Evolutionary conservation across 108 stramenopile genomes (phyloP), one percentile per base, ranked within the genome.

Genomic region (Cyclotella baltica): DNA sequence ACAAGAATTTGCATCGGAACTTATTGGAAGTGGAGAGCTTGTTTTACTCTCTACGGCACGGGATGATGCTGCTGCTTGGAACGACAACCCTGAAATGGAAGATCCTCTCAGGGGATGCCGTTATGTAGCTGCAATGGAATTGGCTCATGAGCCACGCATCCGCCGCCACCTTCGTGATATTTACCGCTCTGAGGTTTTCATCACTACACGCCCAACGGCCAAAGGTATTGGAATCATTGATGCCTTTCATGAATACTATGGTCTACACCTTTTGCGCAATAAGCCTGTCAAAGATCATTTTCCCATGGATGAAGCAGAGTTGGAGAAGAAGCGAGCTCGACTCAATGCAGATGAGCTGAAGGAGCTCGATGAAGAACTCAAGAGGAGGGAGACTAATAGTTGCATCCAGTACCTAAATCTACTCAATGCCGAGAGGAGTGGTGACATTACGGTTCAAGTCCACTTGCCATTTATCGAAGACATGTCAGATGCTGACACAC

Each of bases 51-150:
- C 90, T 27, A 82, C 84, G 3, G 78, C 77, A n/a, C 77, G 73
- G 4, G 84, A 83, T 28, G 75, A 73, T 43, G 81, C 83, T 43
- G 81, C 83, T 52, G 73, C 78, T 35, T 83, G 65, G 59, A 84
- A 89, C 50, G 61, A 78, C n/a, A 73, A 75, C 25, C 63, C 75
- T 20, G 90, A 88, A 43, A 57, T 85, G 63, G 62, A 78, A 15
- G 92, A 93, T 70, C 90, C 93, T 29, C 79, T 95, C 16, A 83
- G 89, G 30, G 92, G 89, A 16, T 93, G 94, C 62, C 85, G 93
- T 29, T 96, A 92, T 69, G 92, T 96, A 36, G 92, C 92, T 29
- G 95, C 95, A 13, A 90, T 94, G 87, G 95, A 96, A 81, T 64
- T 96, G 28, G 92, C 95, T 11, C 82, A 89, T 59, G 95, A 96